A percentile compares a stretch with the other conserved stretches of the same genome.
Evolutionary conservation across 495 filamentous ascomycete species (phyloP).

Genomic region (Podospora australis): DNA sequence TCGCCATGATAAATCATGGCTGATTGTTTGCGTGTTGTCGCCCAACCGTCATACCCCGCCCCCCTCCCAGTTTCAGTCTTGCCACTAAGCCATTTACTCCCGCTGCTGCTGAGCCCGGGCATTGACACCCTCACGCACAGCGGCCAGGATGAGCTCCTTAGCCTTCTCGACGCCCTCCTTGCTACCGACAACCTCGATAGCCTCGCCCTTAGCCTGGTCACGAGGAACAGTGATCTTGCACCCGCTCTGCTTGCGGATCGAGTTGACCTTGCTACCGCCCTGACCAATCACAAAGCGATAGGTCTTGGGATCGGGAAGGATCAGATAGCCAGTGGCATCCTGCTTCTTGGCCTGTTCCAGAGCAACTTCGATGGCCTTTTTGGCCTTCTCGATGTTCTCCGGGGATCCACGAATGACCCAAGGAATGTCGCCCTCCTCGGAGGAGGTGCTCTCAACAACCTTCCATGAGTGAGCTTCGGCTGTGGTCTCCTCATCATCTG

Average conservation of each 20-base stretch:
- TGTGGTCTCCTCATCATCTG: conserved; percentile 61
- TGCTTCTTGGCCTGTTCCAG: conserved; percentile 66
- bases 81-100: not conserved
- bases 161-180: conserved; percentile 80
- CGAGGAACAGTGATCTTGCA: conserved; percentile 89
- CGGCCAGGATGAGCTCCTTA: conserved; percentile 77
- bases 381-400: conserved; percentile 72
- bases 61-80: conserved; percentile 3
- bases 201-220: conserved; percentile 67
- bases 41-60: too few relatives aligned
- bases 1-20: not conserved
- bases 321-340: conserved; percentile 72
- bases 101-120: conserved; percentile 3
- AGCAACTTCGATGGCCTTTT: conserved; percentile 60
- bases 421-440: conserved; percentile 70
- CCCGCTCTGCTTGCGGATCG: conserved; percentile 83
- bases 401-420: conserved; percentile 80
- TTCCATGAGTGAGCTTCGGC: conserved; percentile 73
- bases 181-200: conserved; percentile 79
- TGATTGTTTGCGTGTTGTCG: conserved; percentile 8
- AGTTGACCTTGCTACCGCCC: conserved; percentile 83
- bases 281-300: conserved; percentile 88
- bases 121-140: conserved; percentile 52
- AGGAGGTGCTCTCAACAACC: conserved; percentile 52
- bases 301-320: conserved; percentile 80